Evolutionary conservation across 2,329 filamentous ascomycete genomes (phyloP), one percentile per base, ranked within the genome.

Genomic region (Cladosporium sp.): DNA sequence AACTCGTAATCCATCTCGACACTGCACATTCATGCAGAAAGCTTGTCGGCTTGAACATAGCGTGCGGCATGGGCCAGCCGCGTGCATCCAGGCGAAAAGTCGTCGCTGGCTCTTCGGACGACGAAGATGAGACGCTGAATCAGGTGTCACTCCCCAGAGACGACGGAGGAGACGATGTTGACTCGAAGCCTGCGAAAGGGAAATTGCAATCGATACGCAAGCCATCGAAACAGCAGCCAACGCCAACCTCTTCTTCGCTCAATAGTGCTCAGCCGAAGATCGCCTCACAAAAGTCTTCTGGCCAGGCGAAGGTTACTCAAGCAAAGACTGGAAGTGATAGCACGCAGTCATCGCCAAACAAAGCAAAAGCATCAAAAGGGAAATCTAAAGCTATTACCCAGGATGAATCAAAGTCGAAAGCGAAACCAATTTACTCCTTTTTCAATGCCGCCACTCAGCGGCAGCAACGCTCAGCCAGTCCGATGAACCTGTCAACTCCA

Each of bases 371-470:
- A 7, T 17, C 59, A 2, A 57, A 62, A 56, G 10, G 49, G 4
- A 66, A 65, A 54, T n/a, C 50, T 13, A 69, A 58, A 66, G 60
- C 68, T 34, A 71, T 69, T 32, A 65, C 66, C 17, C 67, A 67
- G n/a, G 74, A 75, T 57, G 63, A 71, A 17, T 69, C 71, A 61
- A 67, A 71, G 36, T 60, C 71, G 36, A 69, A 70, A 60, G 61
- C 50, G 24, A 78, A 75, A 62, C 71, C 76, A 9, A 78, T 79
- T 50, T 76, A 73, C 35, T 79, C 77, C 15, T 80, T 80, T 69
- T 80, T 80, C 69, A 77, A 73, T 65, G 70, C 70, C 51, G 70
- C 71, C 7, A 72, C 75, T n/a, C 75, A 74, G 56, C 62, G 71
- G 32, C 74, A 75, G 59, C 73, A 75, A 59, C 68, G 70, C 15